A percentile compares a stretch with the other conserved stretches of the same genome.
These are phyloP conservation scores for Aspergillus bombycis DNA, from an alignment of 2,329 filamentous ascomycete species.

Conservation along the genomic window DNA sequence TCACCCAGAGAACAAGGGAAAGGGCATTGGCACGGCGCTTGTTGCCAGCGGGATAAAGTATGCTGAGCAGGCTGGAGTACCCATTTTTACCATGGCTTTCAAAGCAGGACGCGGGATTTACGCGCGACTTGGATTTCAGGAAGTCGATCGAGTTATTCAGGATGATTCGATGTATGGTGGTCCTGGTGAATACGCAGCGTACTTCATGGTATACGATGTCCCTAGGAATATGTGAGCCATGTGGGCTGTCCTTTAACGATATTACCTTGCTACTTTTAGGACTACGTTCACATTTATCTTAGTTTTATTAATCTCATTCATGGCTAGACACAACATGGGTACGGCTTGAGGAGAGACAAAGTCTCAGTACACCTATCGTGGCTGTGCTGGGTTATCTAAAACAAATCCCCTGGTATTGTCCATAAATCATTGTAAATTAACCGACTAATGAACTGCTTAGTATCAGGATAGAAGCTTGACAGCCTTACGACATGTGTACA, in stretches of 20 bases:
- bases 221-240: neutral
- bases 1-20: neutral
- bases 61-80: neutral
- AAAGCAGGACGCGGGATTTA: neutral
- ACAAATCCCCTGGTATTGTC: neutral
- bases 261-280: neutral
- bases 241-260: neutral
- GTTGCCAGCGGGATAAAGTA: neutral
- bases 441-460: neutral
- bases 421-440: neutral
- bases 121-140: neutral
- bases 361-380: neutral
- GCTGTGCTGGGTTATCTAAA: neutral
- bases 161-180: constrained; percentile 1
- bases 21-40: neutral
- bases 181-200: neutral
- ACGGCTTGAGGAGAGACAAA: neutral
- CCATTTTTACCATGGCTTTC: neutral
- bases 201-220: constrained; percentile 1
- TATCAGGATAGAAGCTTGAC: neutral
- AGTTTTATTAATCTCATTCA: neutral
- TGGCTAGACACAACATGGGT: neutral
- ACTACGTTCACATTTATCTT: neutral
- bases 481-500: too few relatives aligned
- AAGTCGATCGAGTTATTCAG: neutral